A percentile compares a stretch with the other conserved stretches of the same genome.
Evolutionary conservation across 176 grass and related monocot genomes (phyloP).

Genomic region (Secale cereale): DNA sequence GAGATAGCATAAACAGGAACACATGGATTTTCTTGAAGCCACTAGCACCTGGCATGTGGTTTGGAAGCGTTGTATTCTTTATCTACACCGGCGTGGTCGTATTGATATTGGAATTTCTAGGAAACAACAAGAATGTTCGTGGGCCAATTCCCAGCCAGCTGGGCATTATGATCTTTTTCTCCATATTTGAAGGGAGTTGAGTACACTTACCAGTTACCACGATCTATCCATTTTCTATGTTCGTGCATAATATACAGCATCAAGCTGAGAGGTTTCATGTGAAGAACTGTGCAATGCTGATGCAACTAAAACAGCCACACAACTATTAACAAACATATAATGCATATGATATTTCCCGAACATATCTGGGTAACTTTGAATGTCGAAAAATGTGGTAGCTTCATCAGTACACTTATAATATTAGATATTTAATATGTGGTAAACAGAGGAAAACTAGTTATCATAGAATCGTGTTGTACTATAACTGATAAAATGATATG

Average conservation of each 20-base stretch:
- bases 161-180: constrained; percentile 5
- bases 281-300: background rate
- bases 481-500: background rate
- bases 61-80: constrained; percentile 24
- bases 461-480: background rate
- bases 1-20: constrained; percentile 16
- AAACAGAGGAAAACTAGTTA: background rate
- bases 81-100: constrained; percentile 40
- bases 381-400: background rate
- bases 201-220: background rate
- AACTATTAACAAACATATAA: background rate
- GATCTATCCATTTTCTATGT: background rate
- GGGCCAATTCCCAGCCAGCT: background rate
- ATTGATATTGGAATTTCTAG: constrained; percentile 38
- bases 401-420: background rate
- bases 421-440: background rate
- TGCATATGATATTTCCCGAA: background rate
- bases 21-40: constrained; percentile 53
- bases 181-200: constrained; percentile 22
- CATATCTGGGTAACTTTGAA: background rate
- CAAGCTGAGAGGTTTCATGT: background rate
- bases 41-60: constrained; percentile 31
- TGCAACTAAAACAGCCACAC: background rate
- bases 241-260: background rate
- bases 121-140: constrained; percentile 17